These are phyloP conservation scores for Martensiomyces pterosporus DNA, from an alignment of 192 early-diverging fungal species.

Conservation along the genomic window DNA sequence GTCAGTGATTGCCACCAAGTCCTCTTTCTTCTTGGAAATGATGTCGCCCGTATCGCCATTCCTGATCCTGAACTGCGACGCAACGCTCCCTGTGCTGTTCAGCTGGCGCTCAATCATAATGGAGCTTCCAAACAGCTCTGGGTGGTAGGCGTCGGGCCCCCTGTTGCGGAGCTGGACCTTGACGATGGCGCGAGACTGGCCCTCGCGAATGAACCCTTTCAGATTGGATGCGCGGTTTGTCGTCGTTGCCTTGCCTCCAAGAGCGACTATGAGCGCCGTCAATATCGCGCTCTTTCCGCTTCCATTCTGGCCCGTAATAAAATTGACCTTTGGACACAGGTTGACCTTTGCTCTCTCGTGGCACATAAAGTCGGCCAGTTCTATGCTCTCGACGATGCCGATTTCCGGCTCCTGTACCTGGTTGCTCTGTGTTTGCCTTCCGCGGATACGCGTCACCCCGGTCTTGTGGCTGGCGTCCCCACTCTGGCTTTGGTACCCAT, in stretches of 20 bases:
- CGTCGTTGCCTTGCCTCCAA: constrained; percentile 84
- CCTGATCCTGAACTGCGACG: constrained; percentile 76
- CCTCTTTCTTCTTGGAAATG: constrained; percentile 77
- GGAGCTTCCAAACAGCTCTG: constrained; percentile 70
- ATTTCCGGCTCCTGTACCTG: constrained; percentile 38
- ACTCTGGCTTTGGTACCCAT: constrained; percentile 2
- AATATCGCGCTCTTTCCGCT: constrained; percentile 97
- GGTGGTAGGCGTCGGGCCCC: constrained; percentile 82
- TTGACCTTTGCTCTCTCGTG: constrained; percentile 75
- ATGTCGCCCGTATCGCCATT: constrained; percentile 54
- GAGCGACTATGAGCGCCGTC: constrained; percentile 83
- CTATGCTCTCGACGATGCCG: constrained; percentile 78
- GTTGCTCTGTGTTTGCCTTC: constrained; percentile 10
- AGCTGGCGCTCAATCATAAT: constrained; percentile 85
- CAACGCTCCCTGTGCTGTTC: constrained; percentile 24
- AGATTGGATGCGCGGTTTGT: constrained; percentile 83
- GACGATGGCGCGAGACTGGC: constrained; percentile 61
- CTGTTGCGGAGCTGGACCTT: constrained; percentile 72
- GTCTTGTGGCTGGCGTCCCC: constrained; percentile 13
- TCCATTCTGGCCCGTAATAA: constrained; percentile 96
- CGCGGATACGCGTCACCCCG: constrained; percentile 22
- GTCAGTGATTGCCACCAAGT: constrained; percentile 77
- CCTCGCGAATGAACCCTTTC: constrained; percentile 79
- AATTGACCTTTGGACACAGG: constrained; percentile 88
- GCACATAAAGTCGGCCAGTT: constrained; percentile 94